Evolutionary conservation across 352 stramenopile genomes (phyloP), one percentile per base, ranked within the genome.

Genomic region (Bremia lactucae): DNA sequence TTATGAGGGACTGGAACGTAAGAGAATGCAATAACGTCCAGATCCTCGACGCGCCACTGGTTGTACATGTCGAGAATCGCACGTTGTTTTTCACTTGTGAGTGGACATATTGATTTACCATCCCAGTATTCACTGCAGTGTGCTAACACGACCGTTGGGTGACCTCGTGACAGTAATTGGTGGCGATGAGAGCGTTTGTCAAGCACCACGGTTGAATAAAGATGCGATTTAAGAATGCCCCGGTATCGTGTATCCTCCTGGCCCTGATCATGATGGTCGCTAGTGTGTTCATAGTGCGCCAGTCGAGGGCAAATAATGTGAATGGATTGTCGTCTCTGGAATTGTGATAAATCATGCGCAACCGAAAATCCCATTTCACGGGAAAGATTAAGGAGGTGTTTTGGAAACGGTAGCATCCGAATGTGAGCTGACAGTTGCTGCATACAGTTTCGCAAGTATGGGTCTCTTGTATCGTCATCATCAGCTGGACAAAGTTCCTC

Each of bases 31-130:
- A 86, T 77, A 38, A 75, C 88, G 36, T 90, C 80, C 15, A 93
- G 42, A 41, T 93, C 80, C 57, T 93, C 80, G 10, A 88, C 77
- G 8, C 76, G 73, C 80, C 80, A 93, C 36, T 93, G 80, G 42
- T 89, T 84, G 55, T 90, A 93, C 78, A 93, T 90, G 14, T 93
- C 80, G 13, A 89, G 55, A 35, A 93, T 93, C 13, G 62, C 49
- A 4, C 72, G 75, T 29, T 83, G 65, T 49, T 86, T 90, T 14
- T 93, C 80, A 23, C 40, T 76, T 44, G 71, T 87, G 10, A 93
- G 49, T 5, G 80, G 80, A 29, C 80, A 93, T 26, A 93, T 93
- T 0, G 75, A 89, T 35, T 90, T 88, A 20, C 80, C 80, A 42
- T 93, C 80, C 80, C 80, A 93, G 46, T 87, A 90, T 43, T 93